A percentile compares a stretch with the other conserved stretches of the same genome.
Evolutionary conservation across 2,329 filamentous ascomycete genomes (phyloP).

Genomic region (Diaporthe ampelina): DNA sequence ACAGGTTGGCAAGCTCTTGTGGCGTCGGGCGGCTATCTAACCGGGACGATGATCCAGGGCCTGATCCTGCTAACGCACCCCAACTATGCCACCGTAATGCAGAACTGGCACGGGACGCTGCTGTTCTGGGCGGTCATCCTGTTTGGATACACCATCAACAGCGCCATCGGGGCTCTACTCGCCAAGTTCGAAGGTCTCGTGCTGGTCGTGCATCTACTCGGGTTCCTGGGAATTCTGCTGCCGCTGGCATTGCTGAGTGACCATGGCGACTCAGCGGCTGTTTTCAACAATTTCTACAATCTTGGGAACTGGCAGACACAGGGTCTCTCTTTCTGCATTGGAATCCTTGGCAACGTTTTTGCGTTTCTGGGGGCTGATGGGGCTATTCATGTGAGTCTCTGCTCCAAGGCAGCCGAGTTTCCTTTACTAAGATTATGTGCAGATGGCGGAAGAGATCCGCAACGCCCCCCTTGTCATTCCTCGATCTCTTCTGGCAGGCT

Average conservation of each 20-base stretch:
- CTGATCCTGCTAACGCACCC: constrained; percentile 43
- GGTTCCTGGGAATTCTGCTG: constrained; percentile 56
- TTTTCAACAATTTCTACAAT: constrained; percentile 61
- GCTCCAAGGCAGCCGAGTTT: not conserved
- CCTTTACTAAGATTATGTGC: not conserved
- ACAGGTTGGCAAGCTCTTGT: constrained; percentile 45
- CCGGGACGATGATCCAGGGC: constrained; percentile 46
- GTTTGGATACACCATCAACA: constrained; percentile 44
- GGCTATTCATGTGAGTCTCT: constrained; percentile 17
- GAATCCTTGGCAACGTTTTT: constrained; percentile 18
- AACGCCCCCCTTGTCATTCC: constrained; percentile 65
- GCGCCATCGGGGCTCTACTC: constrained; percentile 42
- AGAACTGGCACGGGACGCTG: constrained; percentile 46
- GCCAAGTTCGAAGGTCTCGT: constrained; percentile 46
- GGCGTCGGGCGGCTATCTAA: constrained; percentile 42
- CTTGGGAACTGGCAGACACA: constrained; percentile 58
- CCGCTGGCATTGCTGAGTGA: constrained; percentile 55
- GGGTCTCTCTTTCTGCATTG: constrained; percentile 51
- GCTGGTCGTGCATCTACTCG: constrained; percentile 51
- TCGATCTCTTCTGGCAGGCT: constrained; percentile 61
- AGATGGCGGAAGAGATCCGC: constrained; percentile 62
- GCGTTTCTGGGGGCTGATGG: constrained; percentile 20
- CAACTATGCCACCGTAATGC: constrained; percentile 32
- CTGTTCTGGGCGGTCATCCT: constrained; percentile 44
- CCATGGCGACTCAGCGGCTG: constrained; percentile 46